Percentiles rank a stretch among this genome's conserved stretches.
Evolutionary conservation across 495 filamentous ascomycete genomes (phyloP).

Genomic region (Immersiella caudata): DNA sequence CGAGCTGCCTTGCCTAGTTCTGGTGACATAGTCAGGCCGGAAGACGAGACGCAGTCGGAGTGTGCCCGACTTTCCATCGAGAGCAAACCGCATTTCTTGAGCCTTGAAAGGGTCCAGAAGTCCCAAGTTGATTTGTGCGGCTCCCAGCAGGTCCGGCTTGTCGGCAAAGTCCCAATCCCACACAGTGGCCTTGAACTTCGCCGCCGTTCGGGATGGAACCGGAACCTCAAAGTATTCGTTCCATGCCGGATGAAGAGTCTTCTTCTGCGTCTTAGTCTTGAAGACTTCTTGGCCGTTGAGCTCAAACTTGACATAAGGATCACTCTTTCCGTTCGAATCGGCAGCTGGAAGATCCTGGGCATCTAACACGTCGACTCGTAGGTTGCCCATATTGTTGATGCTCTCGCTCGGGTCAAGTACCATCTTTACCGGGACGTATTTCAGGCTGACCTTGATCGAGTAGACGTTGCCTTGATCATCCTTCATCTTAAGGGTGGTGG

Average conservation of each 20-base stretch:
- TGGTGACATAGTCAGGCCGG: conserved; percentile 87
- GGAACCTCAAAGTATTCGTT: conserved; percentile 91
- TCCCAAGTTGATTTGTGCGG: conserved; percentile 74
- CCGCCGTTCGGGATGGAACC: conserved; percentile 78
- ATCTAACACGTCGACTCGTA: conserved; percentile 89
- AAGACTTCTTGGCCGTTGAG: conserved; percentile 82
- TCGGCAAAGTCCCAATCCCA: conserved; percentile 96
- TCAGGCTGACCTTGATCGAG: conserved; percentile 85
- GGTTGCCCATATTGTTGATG: conserved; percentile 96
- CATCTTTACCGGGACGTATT: conserved; percentile 94
- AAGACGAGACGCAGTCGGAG: conserved; percentile 87
- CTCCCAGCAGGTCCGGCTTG: conserved; percentile 84
- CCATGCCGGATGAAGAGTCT: conserved; percentile 92
- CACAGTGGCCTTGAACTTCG: conserved; percentile 81
- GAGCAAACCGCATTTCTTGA: conserved; percentile 68
- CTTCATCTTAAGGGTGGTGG: conserved; percentile 76
- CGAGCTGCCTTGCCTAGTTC: conserved; percentile 84
- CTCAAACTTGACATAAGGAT: conserved; percentile 94
- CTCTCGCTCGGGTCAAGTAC: conserved; percentile 89
- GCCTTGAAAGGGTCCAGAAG: conserved; percentile 81
- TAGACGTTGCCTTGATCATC: conserved; percentile 74
- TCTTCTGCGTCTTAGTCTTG: conserved; percentile 95
- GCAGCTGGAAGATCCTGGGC: conserved; percentile 85
- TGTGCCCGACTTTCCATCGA: conserved; percentile 88
- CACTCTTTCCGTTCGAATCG: conserved; percentile 93